A percentile compares a stretch with the other conserved stretches of the same genome.
These are phyloP conservation scores for Mucor irregularis DNA, from an alignment of 371 early-diverging fungal species.

Conservation along the genomic window DNA sequence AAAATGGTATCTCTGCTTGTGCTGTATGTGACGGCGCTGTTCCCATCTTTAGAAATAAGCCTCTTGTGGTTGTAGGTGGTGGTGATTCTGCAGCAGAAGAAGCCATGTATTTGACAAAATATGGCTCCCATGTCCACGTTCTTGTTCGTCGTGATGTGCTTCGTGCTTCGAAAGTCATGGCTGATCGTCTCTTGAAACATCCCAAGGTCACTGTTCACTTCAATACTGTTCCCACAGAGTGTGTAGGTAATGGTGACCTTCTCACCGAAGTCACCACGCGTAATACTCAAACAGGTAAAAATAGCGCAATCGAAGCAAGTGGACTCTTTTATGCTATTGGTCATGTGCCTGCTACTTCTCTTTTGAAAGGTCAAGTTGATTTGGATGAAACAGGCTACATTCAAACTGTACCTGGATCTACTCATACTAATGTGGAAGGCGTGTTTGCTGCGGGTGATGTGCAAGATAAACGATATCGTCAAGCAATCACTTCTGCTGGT, in stretches of 20 bases:
- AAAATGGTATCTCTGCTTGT: slow-evolving; percentile 97
- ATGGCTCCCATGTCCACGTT: slow-evolving; percentile 19
- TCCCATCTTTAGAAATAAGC: slow-evolving; percentile 96
- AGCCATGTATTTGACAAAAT: slow-evolving; percentile 92
- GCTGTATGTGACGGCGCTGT: slow-evolving; percentile 99
- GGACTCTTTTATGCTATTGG: slow-evolving; percentile 99
- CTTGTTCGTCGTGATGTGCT: slow-evolving; percentile 96
- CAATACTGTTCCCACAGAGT: slow-evolving; percentile 85
- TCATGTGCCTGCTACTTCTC: slow-evolving; percentile 89
- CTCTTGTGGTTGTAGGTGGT: slow-evolving; percentile 95
- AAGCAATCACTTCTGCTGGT: slow-evolving; percentile 72
- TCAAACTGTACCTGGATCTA: slow-evolving; percentile 77
- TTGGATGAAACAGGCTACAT: slow-evolving; percentile 92
- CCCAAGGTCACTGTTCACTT: slow-evolving; percentile 93
- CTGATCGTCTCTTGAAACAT: slow-evolving; percentile 77
- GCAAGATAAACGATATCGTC: slow-evolving; percentile 94
- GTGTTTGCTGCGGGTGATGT: slow-evolving; percentile 99
- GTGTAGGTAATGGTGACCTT: slow-evolving; percentile 82
- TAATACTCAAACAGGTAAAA: slow-evolving; percentile 71
- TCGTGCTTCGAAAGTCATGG: slow-evolving; percentile 98
- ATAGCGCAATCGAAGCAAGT: slow-evolving; percentile 68
- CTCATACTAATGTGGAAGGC: slow-evolving; percentile 85
- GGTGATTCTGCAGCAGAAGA: slow-evolving; percentile 99
- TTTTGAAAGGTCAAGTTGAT: slow-evolving; percentile 76
- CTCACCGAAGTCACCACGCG: slow-evolving; percentile 73